phyloP scores from a whole-genome alignment of 1,284 basidiomycete species.

The Ceratobasidium sp. region DNA sequence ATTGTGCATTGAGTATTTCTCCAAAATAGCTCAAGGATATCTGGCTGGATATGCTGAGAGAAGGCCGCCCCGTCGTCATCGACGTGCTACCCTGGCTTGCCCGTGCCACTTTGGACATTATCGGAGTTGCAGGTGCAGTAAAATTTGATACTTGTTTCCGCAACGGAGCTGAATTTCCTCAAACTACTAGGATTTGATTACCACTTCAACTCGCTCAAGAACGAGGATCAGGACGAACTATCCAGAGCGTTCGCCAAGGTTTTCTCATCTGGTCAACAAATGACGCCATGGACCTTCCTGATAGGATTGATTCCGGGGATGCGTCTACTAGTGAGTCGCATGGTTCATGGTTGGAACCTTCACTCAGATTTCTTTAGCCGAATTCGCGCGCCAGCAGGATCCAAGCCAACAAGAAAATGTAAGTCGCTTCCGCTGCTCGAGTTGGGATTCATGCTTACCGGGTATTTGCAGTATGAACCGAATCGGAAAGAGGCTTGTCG shows the following conservation, averaged over 20 bases:
- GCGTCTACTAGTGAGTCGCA: neutral
- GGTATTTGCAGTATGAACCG: conserved; percentile 51
- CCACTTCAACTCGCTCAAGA: conserved; percentile 55
- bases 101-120: neutral
- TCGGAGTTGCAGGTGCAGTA: too few relatives aligned
- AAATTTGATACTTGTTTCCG: too few relatives aligned
- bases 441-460: conserved; percentile 53
- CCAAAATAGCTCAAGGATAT: conserved; percentile 32
- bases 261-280: conserved; percentile 38
- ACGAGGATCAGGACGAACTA: conserved; percentile 29
- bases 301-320: conserved; percentile 10
- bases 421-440: conserved; percentile 4
- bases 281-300: conserved; percentile 49
- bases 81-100: conserved; percentile 46
- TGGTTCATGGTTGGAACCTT: neutral
- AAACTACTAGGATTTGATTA: conserved; percentile 56
- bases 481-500: conserved; percentile 46
- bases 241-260: conserved; percentile 13
- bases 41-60: conserved; percentile 30
- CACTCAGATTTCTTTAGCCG: conserved; percentile 49
- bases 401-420: conserved; percentile 32
- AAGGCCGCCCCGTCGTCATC: neutral
- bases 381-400: neutral
- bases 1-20: neutral
- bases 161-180: too few relatives aligned